These are phyloP conservation scores for Metahyphopichia silvanorum DNA, from an alignment of 805 yeast species.

Conservation along the genomic window DNA sequence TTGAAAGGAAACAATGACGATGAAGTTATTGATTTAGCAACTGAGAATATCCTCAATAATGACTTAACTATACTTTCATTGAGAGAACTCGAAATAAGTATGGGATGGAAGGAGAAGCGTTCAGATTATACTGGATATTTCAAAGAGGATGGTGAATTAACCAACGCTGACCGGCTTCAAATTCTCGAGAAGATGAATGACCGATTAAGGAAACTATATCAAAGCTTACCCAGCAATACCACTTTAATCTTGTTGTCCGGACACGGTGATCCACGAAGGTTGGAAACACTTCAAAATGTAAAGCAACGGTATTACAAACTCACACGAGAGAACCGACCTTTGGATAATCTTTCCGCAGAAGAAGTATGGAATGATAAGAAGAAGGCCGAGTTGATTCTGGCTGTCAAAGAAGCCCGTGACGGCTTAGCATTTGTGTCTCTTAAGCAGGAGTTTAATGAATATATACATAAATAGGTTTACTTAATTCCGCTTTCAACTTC, in stretches of 20 bases:
- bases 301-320: conserved; percentile 42
- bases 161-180: not conserved
- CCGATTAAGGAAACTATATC: conserved; percentile 48
- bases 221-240: conserved; percentile 54
- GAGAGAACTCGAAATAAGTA: conserved; percentile 53
- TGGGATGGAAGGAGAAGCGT: conserved; percentile 21
- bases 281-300: conserved; percentile 43
- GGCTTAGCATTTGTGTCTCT: too few species aligned
- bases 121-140: conserved; percentile 17
- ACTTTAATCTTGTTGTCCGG: conserved; percentile 61
- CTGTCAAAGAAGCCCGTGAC: too few species aligned
- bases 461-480: too few species aligned
- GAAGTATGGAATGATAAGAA: conserved; percentile 54
- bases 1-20: conserved; percentile 56
- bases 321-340: conserved; percentile 41
- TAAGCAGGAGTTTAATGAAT: too few species aligned
- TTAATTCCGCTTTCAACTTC: conserved; percentile 1
- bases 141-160: not conserved
- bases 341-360: conserved; percentile 34
- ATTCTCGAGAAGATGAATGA: conserved; percentile 35
- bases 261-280: conserved; percentile 53
- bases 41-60: conserved; percentile 37
- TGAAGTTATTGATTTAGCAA: conserved; percentile 46
- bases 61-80: conserved; percentile 51
- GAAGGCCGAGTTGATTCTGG: conserved; percentile 44